Evolutionary conservation across 1,284 basidiomycete genomes (phyloP).

Genomic region (Cerioporus squamosus): DNA sequence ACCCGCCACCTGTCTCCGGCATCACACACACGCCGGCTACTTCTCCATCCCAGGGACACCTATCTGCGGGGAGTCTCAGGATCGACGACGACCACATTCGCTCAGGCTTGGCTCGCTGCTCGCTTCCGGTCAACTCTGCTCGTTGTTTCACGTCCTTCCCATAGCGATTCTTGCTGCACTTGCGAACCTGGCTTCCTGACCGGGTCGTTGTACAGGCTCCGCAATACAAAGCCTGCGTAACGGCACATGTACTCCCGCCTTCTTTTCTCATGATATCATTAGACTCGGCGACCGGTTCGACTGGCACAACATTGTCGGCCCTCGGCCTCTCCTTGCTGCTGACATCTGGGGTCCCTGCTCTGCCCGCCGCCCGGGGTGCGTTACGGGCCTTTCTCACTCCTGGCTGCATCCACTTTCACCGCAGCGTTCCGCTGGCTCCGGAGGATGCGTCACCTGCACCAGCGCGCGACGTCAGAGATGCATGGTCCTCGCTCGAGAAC

Average conservation of each 20-base stretch:
- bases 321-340: too few relatives aligned
- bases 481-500: too few relatives aligned
- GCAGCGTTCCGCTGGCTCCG: too few relatives aligned
- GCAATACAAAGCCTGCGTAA: neutral
- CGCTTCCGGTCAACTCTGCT: neutral
- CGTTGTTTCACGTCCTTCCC: neutral
- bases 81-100: too few relatives aligned
- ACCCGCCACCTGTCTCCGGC: neutral
- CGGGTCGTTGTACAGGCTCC: neutral
- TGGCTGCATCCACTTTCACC: too few relatives aligned
- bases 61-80: too few relatives aligned
- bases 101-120: neutral
- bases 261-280: slow-evolving; percentile 9
- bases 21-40: neutral
- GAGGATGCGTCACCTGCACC: too few relatives aligned
- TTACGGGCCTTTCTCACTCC: too few relatives aligned
- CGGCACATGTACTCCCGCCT: neutral
- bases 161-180: neutral
- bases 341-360: too few relatives aligned
- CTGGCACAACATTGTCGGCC: too few relatives aligned
- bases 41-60: neutral
- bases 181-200: neutral
- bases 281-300: neutral
- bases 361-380: too few relatives aligned
- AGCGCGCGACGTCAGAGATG: too few relatives aligned